Percentiles rank a stretch among this genome's conserved stretches.
Evolutionary conservation across 768 basidiomycete species (phyloP).

Genomic region (Strobilomyces dryophilus): DNA sequence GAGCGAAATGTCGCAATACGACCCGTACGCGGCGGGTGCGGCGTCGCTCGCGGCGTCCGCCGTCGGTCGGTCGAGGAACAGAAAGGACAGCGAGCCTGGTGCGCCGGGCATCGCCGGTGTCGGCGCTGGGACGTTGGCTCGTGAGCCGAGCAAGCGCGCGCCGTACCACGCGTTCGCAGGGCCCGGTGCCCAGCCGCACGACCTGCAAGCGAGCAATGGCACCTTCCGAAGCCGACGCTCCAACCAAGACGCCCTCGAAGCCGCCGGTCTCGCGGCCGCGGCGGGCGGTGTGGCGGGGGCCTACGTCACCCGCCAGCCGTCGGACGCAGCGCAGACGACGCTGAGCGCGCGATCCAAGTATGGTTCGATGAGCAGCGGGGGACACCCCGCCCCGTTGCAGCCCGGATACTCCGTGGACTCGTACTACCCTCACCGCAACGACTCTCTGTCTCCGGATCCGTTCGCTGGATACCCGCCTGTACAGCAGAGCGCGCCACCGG

Average conservation of each 20-base stretch:
- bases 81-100: conserved; percentile 31
- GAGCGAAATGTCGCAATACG: conserved; percentile 43
- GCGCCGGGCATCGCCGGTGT: conserved; percentile 39
- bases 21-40: conserved; percentile 31
- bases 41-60: conserved; percentile 20
- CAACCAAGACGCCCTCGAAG: conserved; percentile 28
- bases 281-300: background rate
- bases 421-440: conserved; percentile 21
- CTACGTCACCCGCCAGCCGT: conserved; percentile 22
- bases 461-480: conserved; percentile 27
- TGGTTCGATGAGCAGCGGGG: conserved; percentile 15
- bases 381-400: conserved; percentile 15
- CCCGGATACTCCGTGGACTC: conserved; percentile 25
- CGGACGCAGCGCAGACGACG: conserved; percentile 25
- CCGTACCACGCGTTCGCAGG: conserved; percentile 40
- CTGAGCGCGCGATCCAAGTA: conserved; percentile 19
- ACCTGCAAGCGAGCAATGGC: conserved; percentile 10
- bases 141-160: conserved; percentile 25
- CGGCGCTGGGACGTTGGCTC: conserved; percentile 30
- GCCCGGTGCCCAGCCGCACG: conserved; percentile 23
- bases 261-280: conserved; percentile 19
- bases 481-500: background rate
- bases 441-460: conserved; percentile 23
- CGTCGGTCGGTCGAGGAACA: conserved; percentile 18
- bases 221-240: conserved; percentile 20